These are phyloP conservation scores for Blastocladiella emersonii DNA, from an alignment of 371 early-diverging fungal genomes.

Conservation along the genomic window DNA sequence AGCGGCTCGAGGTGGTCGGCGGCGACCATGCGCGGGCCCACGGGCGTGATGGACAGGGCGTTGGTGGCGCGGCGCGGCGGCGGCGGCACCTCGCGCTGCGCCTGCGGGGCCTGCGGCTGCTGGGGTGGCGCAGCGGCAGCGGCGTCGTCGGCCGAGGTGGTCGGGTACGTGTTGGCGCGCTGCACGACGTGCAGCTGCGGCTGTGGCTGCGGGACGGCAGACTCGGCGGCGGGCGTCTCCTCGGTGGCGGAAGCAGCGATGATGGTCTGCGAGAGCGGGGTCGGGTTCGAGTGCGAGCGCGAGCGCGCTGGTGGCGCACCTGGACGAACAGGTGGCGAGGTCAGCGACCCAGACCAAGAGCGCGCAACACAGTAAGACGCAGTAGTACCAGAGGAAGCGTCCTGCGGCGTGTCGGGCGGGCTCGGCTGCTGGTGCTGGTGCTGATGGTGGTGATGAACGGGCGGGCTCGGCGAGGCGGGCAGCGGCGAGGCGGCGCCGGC, in stretches of 20 bases:
- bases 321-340: not conserved
- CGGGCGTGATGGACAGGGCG: not conserved
- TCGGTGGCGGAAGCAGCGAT: not conserved
- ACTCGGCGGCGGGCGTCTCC: too few species aligned
- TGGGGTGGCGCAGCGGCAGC: too few species aligned
- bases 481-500: too few species aligned
- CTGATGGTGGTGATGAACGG: too few species aligned
- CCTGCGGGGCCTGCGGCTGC: not conserved
- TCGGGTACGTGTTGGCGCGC: not conserved
- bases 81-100: not conserved
- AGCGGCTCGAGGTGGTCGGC: not conserved
- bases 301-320: not conserved
- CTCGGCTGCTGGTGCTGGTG: too few species aligned
- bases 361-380: too few species aligned
- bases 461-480: too few species aligned
- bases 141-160: not conserved
- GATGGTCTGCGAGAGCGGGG: not conserved
- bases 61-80: not conserved
- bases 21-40: not conserved
- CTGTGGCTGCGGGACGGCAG: too few species aligned
- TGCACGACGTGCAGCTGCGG: too few species aligned
- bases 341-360: too few species aligned
- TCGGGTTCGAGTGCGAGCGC: not conserved
- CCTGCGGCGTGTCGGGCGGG: too few species aligned
- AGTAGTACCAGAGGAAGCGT: too few species aligned